Conservation (phyloP, 805 yeast genomes). For the Wickerhamomyces chambardii region DNA sequence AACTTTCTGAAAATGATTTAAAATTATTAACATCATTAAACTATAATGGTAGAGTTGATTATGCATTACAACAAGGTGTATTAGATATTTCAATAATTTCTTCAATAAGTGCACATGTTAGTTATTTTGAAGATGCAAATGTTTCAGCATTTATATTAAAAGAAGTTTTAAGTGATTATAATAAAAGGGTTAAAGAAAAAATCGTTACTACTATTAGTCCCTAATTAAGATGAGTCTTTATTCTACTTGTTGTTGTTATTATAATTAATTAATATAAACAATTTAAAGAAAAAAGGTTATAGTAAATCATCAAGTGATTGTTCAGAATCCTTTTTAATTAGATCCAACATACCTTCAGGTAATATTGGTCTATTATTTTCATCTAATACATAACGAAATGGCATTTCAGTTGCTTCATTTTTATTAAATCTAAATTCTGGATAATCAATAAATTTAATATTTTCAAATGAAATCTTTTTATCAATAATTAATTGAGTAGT, state of each 20-base stretch:
- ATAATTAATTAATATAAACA: no score
- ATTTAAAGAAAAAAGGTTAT: constrained; percentile 1
- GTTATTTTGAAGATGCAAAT: constrained; percentile 81
- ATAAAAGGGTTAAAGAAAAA: constrained; percentile 16
- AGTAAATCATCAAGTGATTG: constrained; percentile 67
- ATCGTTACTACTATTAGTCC: constrained; percentile 12
- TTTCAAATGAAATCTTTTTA: constrained; percentile 46
- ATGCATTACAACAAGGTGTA: constrained; percentile 66
- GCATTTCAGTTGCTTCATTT: constrained; percentile 96
- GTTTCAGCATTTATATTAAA: constrained; percentile 70
- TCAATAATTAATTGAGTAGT: constrained; percentile 79
- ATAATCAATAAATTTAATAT: constrained; percentile 80
- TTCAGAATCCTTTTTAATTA: constrained; percentile 80
- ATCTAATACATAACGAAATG: constrained; percentile 81
- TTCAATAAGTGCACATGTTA: constrained; percentile 81
- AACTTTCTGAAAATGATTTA: constrained; percentile 18
- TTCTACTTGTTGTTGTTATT: no score
- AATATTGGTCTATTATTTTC: constrained; percentile 62
- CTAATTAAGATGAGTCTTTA: no score
- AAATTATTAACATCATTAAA: constrained; percentile 42
- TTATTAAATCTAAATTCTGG: constrained; percentile 88
- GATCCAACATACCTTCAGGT: constrained; percentile 85
- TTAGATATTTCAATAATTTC: constrained; percentile 74
- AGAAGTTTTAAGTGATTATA: constrained; percentile 32
- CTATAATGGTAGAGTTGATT: constrained; percentile 73